Base-by-base conservation (phyloP, 352 stramenopile species). In the Phytophthora litchii region DNA sequence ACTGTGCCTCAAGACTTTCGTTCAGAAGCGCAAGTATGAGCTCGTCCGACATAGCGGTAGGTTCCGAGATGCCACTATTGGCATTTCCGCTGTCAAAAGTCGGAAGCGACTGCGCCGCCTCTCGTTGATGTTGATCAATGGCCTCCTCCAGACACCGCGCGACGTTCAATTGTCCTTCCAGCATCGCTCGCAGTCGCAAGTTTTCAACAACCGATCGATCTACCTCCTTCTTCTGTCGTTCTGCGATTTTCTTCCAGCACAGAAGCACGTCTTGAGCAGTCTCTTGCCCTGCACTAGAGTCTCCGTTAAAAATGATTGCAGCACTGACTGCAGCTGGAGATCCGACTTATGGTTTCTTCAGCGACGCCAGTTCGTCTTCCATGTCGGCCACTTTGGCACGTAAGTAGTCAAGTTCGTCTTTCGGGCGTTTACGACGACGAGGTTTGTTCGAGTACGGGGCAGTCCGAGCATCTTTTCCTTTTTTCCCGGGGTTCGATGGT, bases 361-460 rank as follows among this genome's bases (percentile, higher is more conserved):
- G 27, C 4, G 36, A 38, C 10, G 38, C 41, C n/a, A 76, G 40
- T 17, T 79, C 38, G 6, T 67, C 40, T 42, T 79, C 60, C 62
- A 79, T 69, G 23, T 76, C 66, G 1, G 41, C 36, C 27, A 79
- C 70, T 21, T 66, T 67, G 20, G 52, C 67, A 10, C 66, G 62
- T 7, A 79, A 52, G 31, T 76, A 79, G 34, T 74, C 63, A 0
- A 79, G 58, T 42, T 79, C 62, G 29, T 79, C 66, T 55, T 76
- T 79, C 23, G 67, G 70, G 1, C 62, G 61, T 20, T 74, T 76
- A 20, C 70, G 61, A 27, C 65, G 65, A n/a, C 60, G 61, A 1
- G 50, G 38, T 16, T 70, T 69, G 50, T 41, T 52, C 23, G 36
- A 49, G 37, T 65, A 69, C 17, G 67, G 61, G 10, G 42, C 42